Evolutionary conservation across 768 basidiomycete genomes (phyloP), one percentile per base, ranked within the genome.

Genomic region (Lactarius psammicola): DNA sequence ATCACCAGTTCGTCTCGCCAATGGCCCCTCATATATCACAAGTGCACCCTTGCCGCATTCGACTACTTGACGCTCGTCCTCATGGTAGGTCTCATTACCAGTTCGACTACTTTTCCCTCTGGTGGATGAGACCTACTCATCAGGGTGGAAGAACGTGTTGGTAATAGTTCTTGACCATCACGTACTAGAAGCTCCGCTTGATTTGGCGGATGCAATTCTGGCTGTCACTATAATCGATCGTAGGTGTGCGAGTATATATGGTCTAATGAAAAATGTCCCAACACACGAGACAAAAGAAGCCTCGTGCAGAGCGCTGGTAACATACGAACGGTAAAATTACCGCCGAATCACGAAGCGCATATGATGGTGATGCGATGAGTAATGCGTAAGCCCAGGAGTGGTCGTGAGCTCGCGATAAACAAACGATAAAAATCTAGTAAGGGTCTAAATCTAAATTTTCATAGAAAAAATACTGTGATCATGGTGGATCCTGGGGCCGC

Each of bases 151-250:
- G 42, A 40, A 40, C 2, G 40, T 40, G 40, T 17, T 42, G 42
- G 18, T 3, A 42, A 42, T 42, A 38, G n/a, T n/a, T n/a, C n/a
- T 18, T 18, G 4, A 18, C 17, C n/a, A 8, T 51, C 26, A 53
- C 49, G 23, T 53, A 42, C 2, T 20, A 3, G 42, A 42, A 42
- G 42, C 42, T 20, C 5, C 6, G 17, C 18, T 8, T 42, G 28
- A 28, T 28, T 53, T 11, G 49, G 10, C 4, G 11, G 15, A 53
- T 53, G 0, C 28, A 28, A 26, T 53, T 26, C 28, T 26, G 28
- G 23, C 49, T 53, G n/a, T 51, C 49, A 51, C n/a, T 51, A n/a
- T 34, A 53, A 30, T 53, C 20, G 33, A 56, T 63, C 56, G 61
- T n/a, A 44, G 9, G 17, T 30, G 28, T 23, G 28, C 34, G 20